Percentiles rank a stretch among this genome's conserved stretches.
phyloP scores from a whole-genome alignment of 2,329 filamentous ascomycete species.

The Botryotinia narcissicola region DNA sequence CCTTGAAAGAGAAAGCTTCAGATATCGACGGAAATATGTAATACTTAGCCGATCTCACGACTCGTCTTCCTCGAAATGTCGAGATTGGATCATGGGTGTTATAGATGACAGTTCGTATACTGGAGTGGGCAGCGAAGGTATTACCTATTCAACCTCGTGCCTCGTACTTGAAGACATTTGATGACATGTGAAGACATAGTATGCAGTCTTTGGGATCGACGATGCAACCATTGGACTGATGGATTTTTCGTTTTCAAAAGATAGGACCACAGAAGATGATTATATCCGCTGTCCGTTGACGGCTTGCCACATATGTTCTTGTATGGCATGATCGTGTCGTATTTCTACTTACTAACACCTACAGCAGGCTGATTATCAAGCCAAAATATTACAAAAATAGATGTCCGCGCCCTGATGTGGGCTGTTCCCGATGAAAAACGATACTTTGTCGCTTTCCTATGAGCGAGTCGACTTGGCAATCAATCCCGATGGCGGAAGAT shows the following conservation, averaged over 20 bases:
- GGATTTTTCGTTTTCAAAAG: not conserved
- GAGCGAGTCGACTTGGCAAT: not conserved
- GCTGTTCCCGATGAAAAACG: not conserved
- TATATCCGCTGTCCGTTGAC: not conserved
- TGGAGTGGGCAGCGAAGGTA: not conserved
- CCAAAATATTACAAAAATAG: not conserved
- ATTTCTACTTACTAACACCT: not conserved
- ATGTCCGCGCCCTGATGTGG: not conserved
- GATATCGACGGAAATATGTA: no score
- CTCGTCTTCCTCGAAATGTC: not conserved
- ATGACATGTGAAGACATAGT: not conserved
- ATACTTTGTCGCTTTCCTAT: not conserved
- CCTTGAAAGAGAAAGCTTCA: not conserved
- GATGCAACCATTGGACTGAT: not conserved
- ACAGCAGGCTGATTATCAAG: not conserved
- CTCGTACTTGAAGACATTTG: not conserved
- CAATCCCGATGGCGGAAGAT: not conserved
- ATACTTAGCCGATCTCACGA: not conserved
- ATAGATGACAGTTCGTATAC: not conserved
- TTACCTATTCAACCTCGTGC: no score
- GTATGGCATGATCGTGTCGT: slow-evolving; percentile 1
- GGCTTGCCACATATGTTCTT: not conserved
- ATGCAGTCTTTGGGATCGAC: not conserved
- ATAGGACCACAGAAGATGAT: not conserved
- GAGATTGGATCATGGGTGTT: not conserved